Base-by-base conservation (phyloP, 73 alveolate species). In the Symbiodinium natans region DNA sequence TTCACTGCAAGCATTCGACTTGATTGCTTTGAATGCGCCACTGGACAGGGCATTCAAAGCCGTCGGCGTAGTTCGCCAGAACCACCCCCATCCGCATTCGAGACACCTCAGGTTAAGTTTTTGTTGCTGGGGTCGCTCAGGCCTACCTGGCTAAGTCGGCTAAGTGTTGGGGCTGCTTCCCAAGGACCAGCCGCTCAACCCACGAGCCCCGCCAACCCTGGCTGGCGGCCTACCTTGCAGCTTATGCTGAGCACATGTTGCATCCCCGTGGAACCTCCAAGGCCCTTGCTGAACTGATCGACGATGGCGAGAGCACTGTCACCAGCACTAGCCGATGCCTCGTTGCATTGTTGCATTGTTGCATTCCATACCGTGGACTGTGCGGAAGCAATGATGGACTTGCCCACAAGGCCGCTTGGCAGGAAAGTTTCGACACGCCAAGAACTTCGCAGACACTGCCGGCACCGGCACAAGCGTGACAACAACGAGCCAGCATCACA, bases 401-500 rank as follows among this genome's bases (percentile, higher is more conserved):
- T 23, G 15, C 38, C 27, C 36, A 13, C 11, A 31, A 63, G 80
- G 80, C 80, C 97, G 88, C 77, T n/a, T 90, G n/a, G 97, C 97
- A 19, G 77, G 80, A 9, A 90, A 90, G 59, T 90, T 90, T 71
- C 97, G 97, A 46, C 97, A 90, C 41, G 97, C 97, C 82, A 71
- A 90, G 97, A 90, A 90, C 80, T 90, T 90, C 41, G 97, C 97
- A 8, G 97, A 90, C 75, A 90, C 97, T 31, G 33, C 75, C 36
- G 95, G 95, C 38, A 63, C 80, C 19, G 80, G 80, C 59, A 63
- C 80, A 17, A 63, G 36, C 80, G 80, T 29, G 1, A 29, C 38
- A 19, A 63, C 80, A 19, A n/a, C 80, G 36, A 63, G 36, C 80
- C 71, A 29, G 80, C 11, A 63, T 17, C 29, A 63, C 80, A 36